A percentile compares a stretch with the other conserved stretches of the same genome.
phyloP scores from a whole-genome alignment of 2,329 filamentous ascomycete species.

The Colletotrichum paranaense region DNA sequence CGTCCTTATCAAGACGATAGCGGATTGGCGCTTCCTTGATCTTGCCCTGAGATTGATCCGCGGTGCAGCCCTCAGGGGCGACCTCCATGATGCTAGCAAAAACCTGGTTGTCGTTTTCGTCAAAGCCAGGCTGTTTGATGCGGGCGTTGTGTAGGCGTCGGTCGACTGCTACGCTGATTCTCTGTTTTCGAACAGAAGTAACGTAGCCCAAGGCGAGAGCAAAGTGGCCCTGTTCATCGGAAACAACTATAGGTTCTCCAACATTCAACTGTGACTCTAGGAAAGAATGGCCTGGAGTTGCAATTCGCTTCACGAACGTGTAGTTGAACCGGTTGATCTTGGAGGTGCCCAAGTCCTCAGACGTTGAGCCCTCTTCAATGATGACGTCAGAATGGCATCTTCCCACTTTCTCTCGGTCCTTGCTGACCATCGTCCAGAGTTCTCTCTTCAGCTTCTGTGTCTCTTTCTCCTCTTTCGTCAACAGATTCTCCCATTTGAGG shows the following conservation, averaged over 20 bases:
- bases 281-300: constrained; percentile 78
- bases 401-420: constrained; percentile 86
- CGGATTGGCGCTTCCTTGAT: constrained; percentile 67
- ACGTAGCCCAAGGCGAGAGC: constrained; percentile 94
- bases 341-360: constrained; percentile 74
- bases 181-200: constrained; percentile 77
- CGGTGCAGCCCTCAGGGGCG: constrained; percentile 63
- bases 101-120: constrained; percentile 81
- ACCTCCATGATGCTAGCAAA: constrained; percentile 96
- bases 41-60: constrained; percentile 63
- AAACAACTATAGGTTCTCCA: constrained; percentile 95
- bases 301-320: constrained; percentile 79
- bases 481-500: constrained; percentile 90
- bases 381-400: constrained; percentile 91
- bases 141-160: constrained; percentile 88
- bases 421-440: constrained; percentile 95
- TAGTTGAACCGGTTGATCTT: constrained; percentile 96
- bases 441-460: constrained; percentile 88
- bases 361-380: constrained; percentile 80
- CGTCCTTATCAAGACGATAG: constrained; percentile 95
- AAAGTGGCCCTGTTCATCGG: constrained; percentile 94
- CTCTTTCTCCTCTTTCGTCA: constrained; percentile 95
- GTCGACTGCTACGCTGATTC: constrained; percentile 91
- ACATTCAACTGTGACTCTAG: constrained; percentile 87
- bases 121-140: constrained; percentile 79